Base-by-base conservation (phyloP, 805 yeast genomes). In the Peterozyma toletana region DNA sequence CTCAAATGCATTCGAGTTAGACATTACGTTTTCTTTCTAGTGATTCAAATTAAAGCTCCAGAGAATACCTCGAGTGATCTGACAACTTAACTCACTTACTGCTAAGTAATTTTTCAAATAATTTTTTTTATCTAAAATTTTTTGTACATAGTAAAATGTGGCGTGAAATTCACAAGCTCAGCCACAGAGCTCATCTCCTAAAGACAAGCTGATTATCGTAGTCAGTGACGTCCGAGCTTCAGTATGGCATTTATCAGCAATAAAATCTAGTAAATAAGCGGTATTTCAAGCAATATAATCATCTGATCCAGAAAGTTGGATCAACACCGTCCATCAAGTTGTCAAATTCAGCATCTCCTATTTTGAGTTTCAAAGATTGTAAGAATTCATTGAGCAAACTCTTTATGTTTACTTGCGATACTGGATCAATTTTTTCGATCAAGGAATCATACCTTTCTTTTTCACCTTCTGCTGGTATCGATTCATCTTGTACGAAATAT, bases 391-490 rank as follows among this genome's bases (percentile, higher is more conserved):
- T 59, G 33, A 83, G 58, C 48, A 62, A 73, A 5, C 58, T 62
- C 44, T 70, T 74, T 44, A 83, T 55, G 39, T 74, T 70, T 7
- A 79, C 69, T 14, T 64, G 70, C 55, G 76, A 80, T 7, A 78
- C 77, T 1, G 81, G 77, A 53, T 81, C 86, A 16, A 51, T 52
- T 0, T 42, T 46, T 37, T 66, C 61, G 3, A 63, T 50, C 7
- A 70, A 48, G 30, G 61, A 56, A 43, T 68, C 70, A 45, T 62
- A 66, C 44, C 80, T 60, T 9, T 63, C 38, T 50, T 65, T 68
- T 47, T 77, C 81, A 13, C 72, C 60, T 4, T 65, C 64, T 10
- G 57, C 57, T 54, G n/a, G 48, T 52, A 5, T 45, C 11, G 39
- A 49, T 38, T 50, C 55, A 13, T 46, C 55, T 11, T 45, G 30